Conservation (phyloP, 148 eudicot genomes). For the Selenicereus undatus region DNA sequence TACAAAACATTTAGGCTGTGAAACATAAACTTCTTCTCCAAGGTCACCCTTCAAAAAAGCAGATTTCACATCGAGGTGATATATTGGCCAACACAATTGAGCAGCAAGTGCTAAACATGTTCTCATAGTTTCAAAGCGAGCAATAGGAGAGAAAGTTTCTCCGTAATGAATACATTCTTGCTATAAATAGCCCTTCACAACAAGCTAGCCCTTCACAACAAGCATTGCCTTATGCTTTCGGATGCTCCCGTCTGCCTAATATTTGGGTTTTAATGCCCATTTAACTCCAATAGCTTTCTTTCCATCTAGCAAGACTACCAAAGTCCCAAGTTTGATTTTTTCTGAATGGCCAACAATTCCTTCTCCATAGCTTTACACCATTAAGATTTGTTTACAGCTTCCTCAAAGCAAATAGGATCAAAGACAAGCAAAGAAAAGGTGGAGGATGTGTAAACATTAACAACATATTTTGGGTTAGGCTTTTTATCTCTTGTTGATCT, state of each 20-base stretch:
- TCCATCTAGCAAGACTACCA: background rate
- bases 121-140: background rate
- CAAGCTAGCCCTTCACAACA: slow-evolving; percentile 3
- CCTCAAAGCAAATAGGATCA: background rate
- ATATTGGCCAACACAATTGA: background rate
- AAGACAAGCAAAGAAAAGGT: background rate
- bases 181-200: slow-evolving; percentile 2
- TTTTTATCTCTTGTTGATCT: too few species aligned
- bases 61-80: background rate
- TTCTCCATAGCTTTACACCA: slow-evolving; percentile 14
- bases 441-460: background rate
- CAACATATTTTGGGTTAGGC: too few species aligned
- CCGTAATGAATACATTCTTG: background rate
- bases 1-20: too few species aligned
- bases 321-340: slow-evolving; percentile 15
- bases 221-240: background rate
- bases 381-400: background rate
- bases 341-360: slow-evolving; percentile 3
- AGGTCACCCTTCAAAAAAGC: background rate
- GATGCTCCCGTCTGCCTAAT: background rate
- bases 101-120: background rate
- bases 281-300: slow-evolving; percentile 13
- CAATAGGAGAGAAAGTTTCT: background rate
- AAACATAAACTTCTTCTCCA: background rate
- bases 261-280: background rate